A percentile compares a stretch with the other conserved stretches of the same genome.
These are phyloP conservation scores for Oropetium thomaeum DNA, from an alignment of 176 grass and related monocot species.

Conservation along the genomic window DNA sequence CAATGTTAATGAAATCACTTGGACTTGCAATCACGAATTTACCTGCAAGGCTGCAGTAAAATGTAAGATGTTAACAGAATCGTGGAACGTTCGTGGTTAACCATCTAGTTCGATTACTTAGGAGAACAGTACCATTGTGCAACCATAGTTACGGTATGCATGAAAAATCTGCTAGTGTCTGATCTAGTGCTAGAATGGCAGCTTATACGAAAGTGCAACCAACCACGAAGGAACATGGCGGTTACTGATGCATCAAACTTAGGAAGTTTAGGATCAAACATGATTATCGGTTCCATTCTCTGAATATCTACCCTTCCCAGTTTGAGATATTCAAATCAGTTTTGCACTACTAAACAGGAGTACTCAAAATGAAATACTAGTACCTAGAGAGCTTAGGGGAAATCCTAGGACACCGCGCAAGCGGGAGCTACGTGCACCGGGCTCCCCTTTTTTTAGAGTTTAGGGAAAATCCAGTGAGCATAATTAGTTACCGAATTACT, in stretches of 20 bases:
- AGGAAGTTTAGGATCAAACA: not conserved
- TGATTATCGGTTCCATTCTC: conserved; percentile 3
- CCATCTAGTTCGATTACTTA: not conserved
- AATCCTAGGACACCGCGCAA: no score
- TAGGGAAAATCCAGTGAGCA: no score
- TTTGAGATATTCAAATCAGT: not conserved
- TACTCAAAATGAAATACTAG: not conserved
- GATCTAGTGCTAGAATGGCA: conserved; percentile 2
- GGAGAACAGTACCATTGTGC: not conserved
- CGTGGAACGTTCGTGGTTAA: not conserved
- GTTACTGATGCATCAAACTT: not conserved
- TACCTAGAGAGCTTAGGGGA: not conserved
- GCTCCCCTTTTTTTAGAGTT: no score
- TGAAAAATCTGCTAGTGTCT: conserved; percentile 9
- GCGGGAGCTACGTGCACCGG: no score
- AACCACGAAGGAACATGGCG: conserved; percentile 11
- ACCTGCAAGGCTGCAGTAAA: not conserved
- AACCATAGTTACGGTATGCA: not conserved
- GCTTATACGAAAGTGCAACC: conserved; percentile 3
- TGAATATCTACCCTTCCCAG: not conserved
- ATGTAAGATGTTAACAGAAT: not conserved
- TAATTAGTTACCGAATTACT: not conserved
- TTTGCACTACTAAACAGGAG: not conserved
- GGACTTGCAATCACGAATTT: not conserved
- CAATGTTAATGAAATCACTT: not conserved